phyloP scores from a whole-genome alignment of 2,329 filamentous ascomycete genomes.

The Neonectria coccinea region DNA sequence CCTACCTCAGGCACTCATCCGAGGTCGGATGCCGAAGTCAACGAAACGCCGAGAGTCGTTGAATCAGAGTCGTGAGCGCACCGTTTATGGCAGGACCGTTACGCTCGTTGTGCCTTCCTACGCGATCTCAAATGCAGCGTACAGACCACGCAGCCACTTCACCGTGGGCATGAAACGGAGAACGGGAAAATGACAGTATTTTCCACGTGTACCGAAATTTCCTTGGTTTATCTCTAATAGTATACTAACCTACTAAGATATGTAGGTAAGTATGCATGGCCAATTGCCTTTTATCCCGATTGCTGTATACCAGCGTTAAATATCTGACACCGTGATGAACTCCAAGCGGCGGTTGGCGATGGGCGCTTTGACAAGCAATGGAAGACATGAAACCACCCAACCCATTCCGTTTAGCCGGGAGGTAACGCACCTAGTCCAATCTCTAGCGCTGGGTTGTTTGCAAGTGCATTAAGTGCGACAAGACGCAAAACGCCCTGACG shows the following conservation, averaged over 20 bases:
- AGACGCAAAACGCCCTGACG: not conserved
- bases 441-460: not conserved
- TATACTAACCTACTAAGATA: no score
- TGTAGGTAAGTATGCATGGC: not conserved
- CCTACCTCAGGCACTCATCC: constrained; percentile 23
- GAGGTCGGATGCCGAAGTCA: constrained; percentile 7
- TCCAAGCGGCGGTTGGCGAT: not conserved
- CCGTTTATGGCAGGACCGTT: constrained; percentile 26
- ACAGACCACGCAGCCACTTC: not conserved
- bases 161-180: not conserved
- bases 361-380: not conserved
- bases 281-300: not conserved
- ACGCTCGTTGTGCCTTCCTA: constrained; percentile 9
- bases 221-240: not conserved
- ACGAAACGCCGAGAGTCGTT: constrained; percentile 1
- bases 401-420: not conserved
- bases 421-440: not conserved
- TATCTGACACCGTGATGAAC: not conserved
- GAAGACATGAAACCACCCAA: not conserved
- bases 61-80: constrained; percentile 30
- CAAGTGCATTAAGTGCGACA: not conserved
- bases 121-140: not conserved
- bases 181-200: not conserved
- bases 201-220: not conserved
- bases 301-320: not conserved